Evolutionary conservation across 2,329 filamentous ascomycete species (phyloP).

Genomic region (Arthrocladium fulminans): DNA sequence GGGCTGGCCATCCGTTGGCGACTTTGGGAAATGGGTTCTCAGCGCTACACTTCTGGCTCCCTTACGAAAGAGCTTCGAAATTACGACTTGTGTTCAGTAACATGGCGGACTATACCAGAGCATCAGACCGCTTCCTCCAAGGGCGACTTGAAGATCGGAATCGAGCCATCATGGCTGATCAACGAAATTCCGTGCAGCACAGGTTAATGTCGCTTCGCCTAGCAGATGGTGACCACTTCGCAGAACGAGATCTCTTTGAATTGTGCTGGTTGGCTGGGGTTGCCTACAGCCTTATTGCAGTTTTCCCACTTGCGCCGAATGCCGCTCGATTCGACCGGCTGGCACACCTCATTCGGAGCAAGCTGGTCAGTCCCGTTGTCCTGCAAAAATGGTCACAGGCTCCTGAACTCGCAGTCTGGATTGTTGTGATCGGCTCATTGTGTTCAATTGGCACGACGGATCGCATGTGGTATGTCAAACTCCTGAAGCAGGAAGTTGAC

Average conservation of each 20-base stretch:
- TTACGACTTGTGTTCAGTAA: constrained; percentile 28
- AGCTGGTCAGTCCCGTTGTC: constrained; percentile 22
- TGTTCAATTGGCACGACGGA: constrained; percentile 27
- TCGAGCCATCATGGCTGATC: constrained; percentile 26
- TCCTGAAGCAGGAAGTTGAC: constrained; percentile 21
- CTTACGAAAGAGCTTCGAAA: constrained; percentile 14
- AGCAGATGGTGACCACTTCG: constrained; percentile 18
- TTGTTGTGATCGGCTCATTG: constrained; percentile 31
- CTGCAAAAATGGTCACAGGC: constrained; percentile 24
- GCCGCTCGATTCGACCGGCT: constrained; percentile 30
- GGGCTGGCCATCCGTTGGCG: constrained; percentile 26
- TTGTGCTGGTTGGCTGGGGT: constrained; percentile 29
- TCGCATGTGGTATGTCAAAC: constrained; percentile 28
- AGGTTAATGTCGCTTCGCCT: constrained; percentile 28
- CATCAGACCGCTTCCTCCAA: constrained; percentile 23
- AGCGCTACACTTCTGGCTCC: constrained; percentile 11
- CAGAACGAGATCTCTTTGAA: constrained; percentile 27
- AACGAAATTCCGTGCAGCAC: constrained; percentile 33
- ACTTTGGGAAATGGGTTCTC: constrained; percentile 22
- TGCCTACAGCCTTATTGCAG: constrained; percentile 31
- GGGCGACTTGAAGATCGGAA: constrained; percentile 16
- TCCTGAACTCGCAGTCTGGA: constrained; percentile 29
- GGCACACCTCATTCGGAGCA: constrained; percentile 22
- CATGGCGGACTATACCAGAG: constrained; percentile 26
- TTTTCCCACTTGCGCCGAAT: constrained; percentile 33